A percentile compares a stretch with the other conserved stretches of the same genome.
Evolutionary conservation across 176 grass and related monocot genomes (phyloP).

Genomic region (Musa troglodytarum): DNA sequence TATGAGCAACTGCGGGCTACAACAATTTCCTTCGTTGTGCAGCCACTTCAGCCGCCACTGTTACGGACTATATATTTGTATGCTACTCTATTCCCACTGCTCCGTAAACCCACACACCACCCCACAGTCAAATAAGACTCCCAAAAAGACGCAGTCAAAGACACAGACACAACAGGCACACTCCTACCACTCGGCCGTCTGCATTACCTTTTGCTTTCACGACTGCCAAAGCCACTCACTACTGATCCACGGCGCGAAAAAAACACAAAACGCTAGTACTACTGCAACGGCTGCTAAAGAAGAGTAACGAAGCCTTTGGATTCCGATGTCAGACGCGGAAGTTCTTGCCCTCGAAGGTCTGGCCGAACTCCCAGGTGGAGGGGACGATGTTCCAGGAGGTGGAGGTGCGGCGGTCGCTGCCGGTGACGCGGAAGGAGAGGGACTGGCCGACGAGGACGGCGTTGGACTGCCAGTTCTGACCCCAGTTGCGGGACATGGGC

Average conservation of each 20-base stretch:
- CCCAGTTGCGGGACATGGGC: constrained; percentile 26
- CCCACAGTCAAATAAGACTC: background rate
- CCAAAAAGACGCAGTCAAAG: background rate
- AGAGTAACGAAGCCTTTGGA: background rate
- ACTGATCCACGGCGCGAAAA: background rate
- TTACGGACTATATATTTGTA: background rate
- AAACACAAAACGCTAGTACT: background rate
- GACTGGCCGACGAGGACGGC: constrained; percentile 16
- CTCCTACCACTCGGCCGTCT: background rate
- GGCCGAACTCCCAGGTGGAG: constrained; percentile 22
- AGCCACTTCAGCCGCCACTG: background rate
- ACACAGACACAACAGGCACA: background rate
- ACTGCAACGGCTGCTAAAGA: background rate
- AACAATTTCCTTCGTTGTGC: background rate
- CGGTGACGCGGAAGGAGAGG: constrained; percentile 25
- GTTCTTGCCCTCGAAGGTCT: constrained; percentile 26
- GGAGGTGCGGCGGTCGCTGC: constrained; percentile 26
- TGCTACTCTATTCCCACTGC: background rate
- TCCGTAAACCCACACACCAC: background rate
- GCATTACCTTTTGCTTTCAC: too few species aligned
- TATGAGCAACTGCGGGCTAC: background rate
- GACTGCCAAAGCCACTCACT: too few species aligned
- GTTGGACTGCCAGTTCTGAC: constrained; percentile 29
- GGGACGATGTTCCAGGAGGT: constrained; percentile 23
- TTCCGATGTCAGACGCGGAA: background rate